Conservation (phyloP, 1,139 yeast genomes). For the Pichia inconspicua region DNA sequence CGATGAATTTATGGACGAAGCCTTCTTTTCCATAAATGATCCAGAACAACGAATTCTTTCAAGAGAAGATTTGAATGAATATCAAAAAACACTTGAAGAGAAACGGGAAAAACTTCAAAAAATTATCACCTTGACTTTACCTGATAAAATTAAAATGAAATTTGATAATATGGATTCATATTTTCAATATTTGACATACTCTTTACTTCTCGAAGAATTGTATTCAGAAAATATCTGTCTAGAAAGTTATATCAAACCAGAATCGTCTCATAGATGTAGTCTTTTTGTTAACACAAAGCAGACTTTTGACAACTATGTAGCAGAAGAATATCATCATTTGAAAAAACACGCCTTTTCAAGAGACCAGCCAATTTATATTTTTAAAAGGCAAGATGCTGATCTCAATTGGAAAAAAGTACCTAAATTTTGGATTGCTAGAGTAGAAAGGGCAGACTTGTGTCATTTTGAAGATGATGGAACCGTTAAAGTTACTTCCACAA, state of each 20-base stretch:
- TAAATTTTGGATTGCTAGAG: conserved; percentile 42
- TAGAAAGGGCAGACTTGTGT: conserved; percentile 25
- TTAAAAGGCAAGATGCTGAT: conserved; percentile 27
- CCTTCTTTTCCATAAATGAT: conserved; percentile 2
- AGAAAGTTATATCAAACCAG: conserved; percentile 40
- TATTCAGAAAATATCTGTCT: conserved; percentile 38
- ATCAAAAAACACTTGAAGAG: conserved; percentile 13
- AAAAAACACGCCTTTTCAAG: conserved; percentile 41
- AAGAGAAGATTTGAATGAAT: conserved; percentile 36
- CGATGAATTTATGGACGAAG: neutral
- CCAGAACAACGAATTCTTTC: conserved; percentile 6
- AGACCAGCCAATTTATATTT: conserved; percentile 37
- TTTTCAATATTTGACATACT: conserved; percentile 51
- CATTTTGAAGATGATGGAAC: conserved; percentile 21
- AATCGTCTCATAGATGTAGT: conserved; percentile 29
- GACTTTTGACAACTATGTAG: conserved; percentile 22
- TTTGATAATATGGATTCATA: conserved; percentile 46
- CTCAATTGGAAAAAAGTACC: conserved; percentile 32
- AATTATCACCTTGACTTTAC: conserved; percentile 15
- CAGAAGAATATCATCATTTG: conserved; percentile 30
- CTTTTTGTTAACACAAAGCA: conserved; percentile 26
- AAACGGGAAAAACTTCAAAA: conserved; percentile 14
- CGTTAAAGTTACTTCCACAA: conserved; percentile 2
- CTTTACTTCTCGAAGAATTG: conserved; percentile 53
- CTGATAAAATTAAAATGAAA: conserved; percentile 34